phyloP scores from a whole-genome alignment of 2,329 filamentous ascomycete species.

The Clonostachys chloroleuca region DNA sequence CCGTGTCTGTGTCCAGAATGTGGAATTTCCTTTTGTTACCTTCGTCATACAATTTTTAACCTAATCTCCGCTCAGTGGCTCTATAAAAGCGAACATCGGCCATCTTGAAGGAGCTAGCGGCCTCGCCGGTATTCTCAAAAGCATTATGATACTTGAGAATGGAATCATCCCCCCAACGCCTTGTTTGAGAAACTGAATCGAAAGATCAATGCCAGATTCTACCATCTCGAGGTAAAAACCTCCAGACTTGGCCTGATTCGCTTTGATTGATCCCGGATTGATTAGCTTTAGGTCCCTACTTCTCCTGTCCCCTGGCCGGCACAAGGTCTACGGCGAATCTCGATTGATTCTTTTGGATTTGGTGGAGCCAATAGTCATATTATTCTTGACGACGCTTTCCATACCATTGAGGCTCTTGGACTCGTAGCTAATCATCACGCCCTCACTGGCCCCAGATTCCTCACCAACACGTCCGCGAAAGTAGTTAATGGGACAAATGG shows the following conservation, averaged over 20 bases:
- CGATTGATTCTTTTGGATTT: slow-evolving; percentile 12
- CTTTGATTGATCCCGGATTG: too few relatives aligned
- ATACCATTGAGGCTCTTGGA: slow-evolving; percentile 3
- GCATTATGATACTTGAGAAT: slow-evolving; percentile 40
- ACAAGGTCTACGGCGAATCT: slow-evolving; percentile 1
- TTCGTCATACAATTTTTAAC: slow-evolving; percentile 1
- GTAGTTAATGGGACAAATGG: too few relatives aligned
- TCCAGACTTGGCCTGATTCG: too few relatives aligned
- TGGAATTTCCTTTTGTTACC: too few relatives aligned
- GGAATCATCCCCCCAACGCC: slow-evolving; percentile 43
- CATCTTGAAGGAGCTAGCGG: slow-evolving; percentile 9
- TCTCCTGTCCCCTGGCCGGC: slow-evolving; percentile 2
- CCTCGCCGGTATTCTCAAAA: slow-evolving; percentile 6
- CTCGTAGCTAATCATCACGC: slow-evolving; percentile 1
- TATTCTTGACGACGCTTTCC: slow-evolving; percentile 10
- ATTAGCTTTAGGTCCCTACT: neutral
- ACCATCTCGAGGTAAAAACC: neutral
- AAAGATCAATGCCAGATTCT: neutral
- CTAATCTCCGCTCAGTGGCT: neutral
- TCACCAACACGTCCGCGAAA: too few relatives aligned
- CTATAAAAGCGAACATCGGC: slow-evolving; percentile 7
- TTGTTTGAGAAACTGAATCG: slow-evolving; percentile 23
- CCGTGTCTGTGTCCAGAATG: too few relatives aligned
- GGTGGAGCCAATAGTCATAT: slow-evolving; percentile 13
- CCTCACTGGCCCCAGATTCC: neutral